Evolutionary conservation across 2,329 filamentous ascomycete genomes (phyloP), one percentile per base, ranked within the genome.

Genomic region (Penicillium sp.): DNA sequence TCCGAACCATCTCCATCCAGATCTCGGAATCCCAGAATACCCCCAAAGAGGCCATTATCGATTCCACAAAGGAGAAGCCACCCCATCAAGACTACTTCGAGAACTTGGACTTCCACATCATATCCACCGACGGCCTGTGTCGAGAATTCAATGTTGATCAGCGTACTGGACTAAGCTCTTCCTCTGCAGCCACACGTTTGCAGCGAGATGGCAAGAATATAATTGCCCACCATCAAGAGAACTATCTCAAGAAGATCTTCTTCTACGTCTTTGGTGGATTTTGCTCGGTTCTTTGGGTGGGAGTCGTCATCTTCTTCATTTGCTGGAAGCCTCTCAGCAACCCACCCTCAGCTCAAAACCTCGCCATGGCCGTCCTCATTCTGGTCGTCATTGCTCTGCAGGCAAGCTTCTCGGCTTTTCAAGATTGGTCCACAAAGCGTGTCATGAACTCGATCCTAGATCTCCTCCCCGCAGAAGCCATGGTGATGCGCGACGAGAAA

Each of bases 401-500:
- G 58, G 85, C 83, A 57, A 77, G 73, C 13, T 89, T 89, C 70
- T 83, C 82, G 49, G 78, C 79, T 60, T 85, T 78, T 69, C 81
- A 84, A 62, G 86, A 90, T 64, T 90, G 85, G 80, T 87, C 84
- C 1, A 86, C 84, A 0, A 84, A 80, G 7, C 75, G 82, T 10
- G 85, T 88, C 51, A 90, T 90, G 87, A 81, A 82, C 24, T 87
- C 84, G 0, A 90, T 91, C 63, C 83, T 84, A 51, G 83, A 78
- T 26, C 85, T 90, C 79, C 75, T 90, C 17, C 86, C 86, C 0
- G 84, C 88, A 52, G 76, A 83, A 53, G 87, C 83, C 55, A 71
- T 83, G 32, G 77, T 85, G 5, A 67, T 85, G 12, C 79, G 86
- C n/a, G 78, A 87, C 54, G 79, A 80, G 1, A 64, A 68, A 13